A percentile compares a stretch with the other conserved stretches of the same genome.
Conservation (phyloP, 331 rosid species). For the Arachis monticola region DNA sequence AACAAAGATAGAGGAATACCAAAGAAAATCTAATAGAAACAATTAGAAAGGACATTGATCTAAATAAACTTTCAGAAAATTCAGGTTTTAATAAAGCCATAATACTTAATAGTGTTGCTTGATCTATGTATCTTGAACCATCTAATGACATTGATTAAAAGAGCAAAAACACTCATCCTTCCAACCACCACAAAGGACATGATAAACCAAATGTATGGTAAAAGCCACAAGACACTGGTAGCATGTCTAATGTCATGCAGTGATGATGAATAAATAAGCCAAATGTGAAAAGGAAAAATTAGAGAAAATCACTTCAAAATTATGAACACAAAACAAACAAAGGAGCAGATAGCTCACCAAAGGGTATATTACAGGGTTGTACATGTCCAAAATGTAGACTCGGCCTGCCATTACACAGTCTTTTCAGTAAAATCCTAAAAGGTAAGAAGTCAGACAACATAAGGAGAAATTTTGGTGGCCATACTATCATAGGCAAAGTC, state of each 20-base stretch:
- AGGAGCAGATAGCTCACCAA: constrained; percentile 58
- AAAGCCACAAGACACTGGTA: constrained; percentile 13
- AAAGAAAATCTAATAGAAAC: not conserved
- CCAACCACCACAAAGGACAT: not conserved
- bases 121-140: not conserved
- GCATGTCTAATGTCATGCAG: constrained; percentile 18
- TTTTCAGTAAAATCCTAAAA: too few species aligned
- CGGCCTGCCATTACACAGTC: constrained; percentile 56
- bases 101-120: not conserved
- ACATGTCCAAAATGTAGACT: constrained; percentile 84
- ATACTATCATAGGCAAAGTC: too few species aligned
- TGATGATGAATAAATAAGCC: constrained; percentile 15
- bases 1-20: not conserved
- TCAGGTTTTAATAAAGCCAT: not conserved
- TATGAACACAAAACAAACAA: constrained; percentile 7
- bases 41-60: not conserved
- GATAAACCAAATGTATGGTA: constrained; percentile 3
- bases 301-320: constrained; percentile 14
- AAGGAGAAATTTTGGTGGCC: too few species aligned
- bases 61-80: not conserved
- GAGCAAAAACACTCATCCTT: constrained; percentile 4
- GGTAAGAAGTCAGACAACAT: too few species aligned
- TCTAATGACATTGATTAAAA: not conserved
- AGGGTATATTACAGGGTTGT: constrained; percentile 93
- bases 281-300: constrained; percentile 7